A percentile compares a stretch with the other conserved stretches of the same genome.
These are phyloP conservation scores for Mucor sp. DNA, from an alignment of 371 early-diverging fungal genomes.

Conservation along the genomic window DNA sequence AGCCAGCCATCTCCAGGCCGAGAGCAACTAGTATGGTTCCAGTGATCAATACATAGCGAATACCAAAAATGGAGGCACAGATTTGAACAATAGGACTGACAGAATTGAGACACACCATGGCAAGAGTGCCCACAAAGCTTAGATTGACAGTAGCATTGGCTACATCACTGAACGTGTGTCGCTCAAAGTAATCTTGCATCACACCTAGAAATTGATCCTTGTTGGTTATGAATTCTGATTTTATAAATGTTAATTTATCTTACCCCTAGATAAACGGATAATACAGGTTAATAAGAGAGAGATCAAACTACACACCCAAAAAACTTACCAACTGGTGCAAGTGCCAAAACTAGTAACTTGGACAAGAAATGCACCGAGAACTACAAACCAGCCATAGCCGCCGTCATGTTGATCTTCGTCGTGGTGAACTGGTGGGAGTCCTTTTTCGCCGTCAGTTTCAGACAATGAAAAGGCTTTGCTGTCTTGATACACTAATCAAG, in stretches of 20 bases:
- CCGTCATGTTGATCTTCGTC: slow-evolving; percentile 48
- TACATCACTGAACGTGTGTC: not conserved
- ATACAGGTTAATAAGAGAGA: not conserved
- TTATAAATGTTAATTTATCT: not conserved
- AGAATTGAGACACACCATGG: slow-evolving; percentile 24
- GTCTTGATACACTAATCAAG: not conserved
- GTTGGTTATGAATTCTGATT: not conserved
- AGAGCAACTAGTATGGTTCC: slow-evolving; percentile 26
- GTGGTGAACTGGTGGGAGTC: slow-evolving; percentile 1
- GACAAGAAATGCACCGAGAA: slow-evolving; percentile 56
- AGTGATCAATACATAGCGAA: slow-evolving; percentile 20
- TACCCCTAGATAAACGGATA: slow-evolving; percentile 18
- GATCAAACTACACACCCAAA: not conserved
- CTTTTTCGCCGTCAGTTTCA: not conserved
- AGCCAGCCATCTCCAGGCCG: slow-evolving; percentile 36
- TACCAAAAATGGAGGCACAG: slow-evolving; percentile 24
- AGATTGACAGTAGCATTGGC: slow-evolving; percentile 16
- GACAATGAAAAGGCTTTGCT: not conserved
- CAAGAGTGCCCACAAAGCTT: slow-evolving; percentile 42
- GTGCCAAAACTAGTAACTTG: slow-evolving; percentile 61
- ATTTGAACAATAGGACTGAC: slow-evolving; percentile 36
- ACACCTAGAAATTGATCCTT: slow-evolving; percentile 17
- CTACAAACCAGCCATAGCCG: slow-evolving; percentile 63
- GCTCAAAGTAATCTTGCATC: slow-evolving; percentile 33
- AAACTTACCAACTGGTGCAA: slow-evolving; percentile 32